Base-by-base conservation (phyloP, 140 eudicot genomes). In the Cichorium intybus region DNA sequence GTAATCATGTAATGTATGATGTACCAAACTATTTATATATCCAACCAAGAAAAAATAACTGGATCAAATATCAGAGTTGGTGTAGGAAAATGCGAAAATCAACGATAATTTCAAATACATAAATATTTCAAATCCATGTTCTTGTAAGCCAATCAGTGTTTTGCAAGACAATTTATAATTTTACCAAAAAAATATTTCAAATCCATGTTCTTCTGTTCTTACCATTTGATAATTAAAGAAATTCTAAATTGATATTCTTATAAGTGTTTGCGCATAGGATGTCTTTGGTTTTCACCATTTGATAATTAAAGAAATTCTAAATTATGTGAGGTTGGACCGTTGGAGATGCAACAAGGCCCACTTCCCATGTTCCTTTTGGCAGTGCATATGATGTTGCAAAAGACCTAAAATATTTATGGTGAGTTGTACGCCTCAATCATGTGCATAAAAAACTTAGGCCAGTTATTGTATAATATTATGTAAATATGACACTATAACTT, bases 311-410 rank as follows among this genome's bases (percentile, higher is more conserved):
- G 17, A 18, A 43, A 7, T 34, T 21, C 15, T 26, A 52, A 15
- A 34, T 50, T 31, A 49, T 52, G 11, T 66, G 39, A 43, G 72
- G 62, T 66, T 1, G 1, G 23, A 17, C 24, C 62, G 62, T 66
- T 1, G 1, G 23, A 17, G 52, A 66, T 52, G 41, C 37, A 52
- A 51, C 62, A 34, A 33, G 53, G 62, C 34, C 72, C 72, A 66
- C 72, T 66, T 26, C 50, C 72, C 62, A 66, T 35, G 53, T 66
- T 52, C 60, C 39, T 35, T 66, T 66, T 52, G 72, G 39, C 52
- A 52, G 26, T 8, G n/a, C 60, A 11, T 61, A 12, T 41, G 24
- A 37, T 39, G 5, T 43, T 14, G 7, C 34, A 11, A 37, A 37
- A 12, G 37, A 41, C 67, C 54, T 6, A 14, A 41, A 11, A 66